Evolutionary conservation across 2,329 filamentous ascomycete genomes (phyloP), one percentile per base, ranked within the genome.

Genomic region (Volutella citrinella): DNA sequence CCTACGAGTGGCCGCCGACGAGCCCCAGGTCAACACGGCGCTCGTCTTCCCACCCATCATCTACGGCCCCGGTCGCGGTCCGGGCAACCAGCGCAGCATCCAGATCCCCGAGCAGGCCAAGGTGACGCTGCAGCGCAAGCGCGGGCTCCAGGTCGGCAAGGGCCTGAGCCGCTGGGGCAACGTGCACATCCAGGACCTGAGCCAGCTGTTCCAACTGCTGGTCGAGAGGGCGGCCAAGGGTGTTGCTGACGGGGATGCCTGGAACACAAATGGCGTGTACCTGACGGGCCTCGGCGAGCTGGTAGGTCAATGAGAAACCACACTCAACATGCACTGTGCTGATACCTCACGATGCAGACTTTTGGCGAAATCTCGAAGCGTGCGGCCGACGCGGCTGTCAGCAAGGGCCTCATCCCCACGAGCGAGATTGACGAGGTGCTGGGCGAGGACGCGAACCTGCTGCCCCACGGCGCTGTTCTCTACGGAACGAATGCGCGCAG

Each of bases 11-110:
- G 66, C 63, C 5, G 56, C 58, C 4, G 54, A 62, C 32, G 57
- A n/a, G n/a, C n/a, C n/a, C n/a, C n/a, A 66, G 7, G 65, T 81
- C 7, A 77, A 76, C 52, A 78, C 76, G 0, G 78, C 72, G 10
- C 72, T 86, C 16, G 68, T 86, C 3, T 82, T 76, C 43, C 80
- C 82, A 8, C 78, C 80, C 0, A 76, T 72, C 3, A 84, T 85
- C 44, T 84, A 82, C 43, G 80, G 74, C 15, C 27, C 45, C 9
- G 80, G 81, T 0, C 64, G 78, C 12, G 82, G 82, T 0, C 74
- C 78, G 0, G 68, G 68, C 27, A 79, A 78, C 15, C 59, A 67
- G 26, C 64, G 72, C 4, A 76, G 75, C 20, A 61, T 69, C 0
- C 80, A 85, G 42, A 65, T 74, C 0, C 76, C 78, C 28, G 61